These are phyloP conservation scores for Avena sativa DNA, from an alignment of 176 grass and related monocot species.

Conservation along the genomic window DNA sequence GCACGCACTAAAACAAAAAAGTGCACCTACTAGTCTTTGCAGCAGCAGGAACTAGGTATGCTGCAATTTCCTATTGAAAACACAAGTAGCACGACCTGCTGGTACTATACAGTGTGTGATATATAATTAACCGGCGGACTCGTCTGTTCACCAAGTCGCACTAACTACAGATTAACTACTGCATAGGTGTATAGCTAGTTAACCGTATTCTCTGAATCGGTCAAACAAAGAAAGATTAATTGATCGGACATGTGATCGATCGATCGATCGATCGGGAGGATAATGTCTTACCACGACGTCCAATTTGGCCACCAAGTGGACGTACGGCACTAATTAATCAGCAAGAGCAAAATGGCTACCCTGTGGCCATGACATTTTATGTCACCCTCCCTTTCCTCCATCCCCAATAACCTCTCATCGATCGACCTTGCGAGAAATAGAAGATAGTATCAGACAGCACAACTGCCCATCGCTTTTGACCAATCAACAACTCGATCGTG, in stretches of 20 bases:
- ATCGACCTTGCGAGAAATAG: conserved; percentile 7
- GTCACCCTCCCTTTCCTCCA: not conserved
- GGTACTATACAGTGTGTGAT: not conserved
- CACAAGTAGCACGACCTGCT: not conserved
- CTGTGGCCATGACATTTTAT: conserved; percentile 29
- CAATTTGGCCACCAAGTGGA: conserved; percentile 15
- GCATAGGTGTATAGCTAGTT: too few relatives aligned
- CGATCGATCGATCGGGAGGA: not conserved
- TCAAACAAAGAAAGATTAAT: not conserved
- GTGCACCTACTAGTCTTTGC: too few relatives aligned
- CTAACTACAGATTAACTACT: too few relatives aligned
- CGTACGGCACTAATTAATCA: not conserved
- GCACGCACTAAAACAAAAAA: not conserved
- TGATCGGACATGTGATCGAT: not conserved
- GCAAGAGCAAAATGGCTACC: not conserved
- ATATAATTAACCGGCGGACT: too few relatives aligned
- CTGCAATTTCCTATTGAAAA: too few relatives aligned
- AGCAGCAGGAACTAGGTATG: too few relatives aligned
- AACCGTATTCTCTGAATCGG: not conserved
- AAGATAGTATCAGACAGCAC: not conserved
- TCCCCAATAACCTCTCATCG: not conserved
- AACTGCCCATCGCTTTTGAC: conserved; percentile 20
- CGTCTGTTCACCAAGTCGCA: too few relatives aligned
- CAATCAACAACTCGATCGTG: conserved; percentile 18
- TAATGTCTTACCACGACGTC: not conserved